These are phyloP conservation scores for Geranomyces variabilis DNA, from an alignment of 192 early-diverging fungal genomes.

Conservation along the genomic window DNA sequence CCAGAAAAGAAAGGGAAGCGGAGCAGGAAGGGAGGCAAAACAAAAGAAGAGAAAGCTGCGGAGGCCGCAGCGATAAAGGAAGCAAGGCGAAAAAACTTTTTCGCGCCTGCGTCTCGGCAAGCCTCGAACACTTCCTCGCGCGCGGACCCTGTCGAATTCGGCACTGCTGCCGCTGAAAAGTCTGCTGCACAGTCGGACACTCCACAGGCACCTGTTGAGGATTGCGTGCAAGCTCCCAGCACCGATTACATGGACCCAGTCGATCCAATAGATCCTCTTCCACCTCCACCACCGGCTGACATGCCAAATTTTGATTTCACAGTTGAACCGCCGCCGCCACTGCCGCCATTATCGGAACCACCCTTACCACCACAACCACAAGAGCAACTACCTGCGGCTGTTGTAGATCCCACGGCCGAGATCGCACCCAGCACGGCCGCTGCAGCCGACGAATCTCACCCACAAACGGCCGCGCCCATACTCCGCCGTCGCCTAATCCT, in stretches of 20 bases:
- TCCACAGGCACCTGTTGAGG: too few relatives aligned
- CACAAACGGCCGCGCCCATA: conserved; percentile 5
- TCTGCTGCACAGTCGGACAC: too few relatives aligned
- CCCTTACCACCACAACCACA: too few relatives aligned
- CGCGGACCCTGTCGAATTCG: too few relatives aligned
- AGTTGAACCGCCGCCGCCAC: not conserved
- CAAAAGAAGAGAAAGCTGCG: not conserved
- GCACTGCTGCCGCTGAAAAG: too few relatives aligned
- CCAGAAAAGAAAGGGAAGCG: not conserved
- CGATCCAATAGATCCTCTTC: conserved; percentile 1
- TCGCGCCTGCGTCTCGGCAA: not conserved
- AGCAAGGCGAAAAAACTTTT: conserved; percentile 10
- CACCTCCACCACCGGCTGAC: not conserved
- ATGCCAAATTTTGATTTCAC: not conserved
- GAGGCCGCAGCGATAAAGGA: not conserved
- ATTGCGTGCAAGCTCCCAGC: too few relatives aligned
- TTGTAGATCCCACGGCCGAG: not conserved
- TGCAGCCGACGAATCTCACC: not conserved
- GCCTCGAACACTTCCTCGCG: too few relatives aligned
- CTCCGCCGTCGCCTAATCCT: conserved; percentile 70
- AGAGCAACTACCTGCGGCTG: too few relatives aligned
- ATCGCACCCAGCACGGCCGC: not conserved
- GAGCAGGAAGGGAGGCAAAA: not conserved
- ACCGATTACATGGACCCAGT: not conserved
- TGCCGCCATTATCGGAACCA: not conserved